Conservation (phyloP, 257 asterid genomes). For the Gynochthodes officinalis region DNA sequence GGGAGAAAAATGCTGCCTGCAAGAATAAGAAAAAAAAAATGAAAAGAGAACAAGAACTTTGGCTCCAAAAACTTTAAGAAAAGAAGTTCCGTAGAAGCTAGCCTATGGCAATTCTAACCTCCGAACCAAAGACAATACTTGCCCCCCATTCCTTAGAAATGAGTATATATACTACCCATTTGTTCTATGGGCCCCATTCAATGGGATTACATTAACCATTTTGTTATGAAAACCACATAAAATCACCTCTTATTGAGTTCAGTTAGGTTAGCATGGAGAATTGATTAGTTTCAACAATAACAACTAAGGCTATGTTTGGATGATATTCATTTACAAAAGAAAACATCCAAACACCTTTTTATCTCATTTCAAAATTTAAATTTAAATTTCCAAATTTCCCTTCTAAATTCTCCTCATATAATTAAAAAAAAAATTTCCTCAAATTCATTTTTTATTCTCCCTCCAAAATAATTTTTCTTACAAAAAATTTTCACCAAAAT, state of each 20-base stretch:
- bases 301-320: too few species aligned
- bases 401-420: too few species aligned
- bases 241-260: background rate
- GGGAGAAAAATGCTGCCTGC: constrained; percentile 85
- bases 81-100: background rate
- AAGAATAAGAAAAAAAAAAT: constrained; percentile 22
- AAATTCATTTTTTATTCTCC: too few species aligned
- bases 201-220: background rate
- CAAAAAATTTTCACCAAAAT: too few species aligned
- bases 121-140: background rate
- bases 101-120: background rate
- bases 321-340: too few species aligned
- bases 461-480: too few species aligned
- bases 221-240: background rate
- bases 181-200: background rate
- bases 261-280: background rate
- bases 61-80: background rate
- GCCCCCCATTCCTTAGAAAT: background rate
- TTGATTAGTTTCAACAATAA: too few species aligned
- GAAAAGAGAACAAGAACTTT: background rate
- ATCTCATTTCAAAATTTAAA: too few species aligned
- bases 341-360: too few species aligned
- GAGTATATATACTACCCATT: background rate
- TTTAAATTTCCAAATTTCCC: too few species aligned
- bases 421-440: too few species aligned